Percentiles rank a stretch among this genome's conserved stretches.
phyloP scores from a whole-genome alignment of 805 yeast genomes.

The Priceomyces carsonii region DNA sequence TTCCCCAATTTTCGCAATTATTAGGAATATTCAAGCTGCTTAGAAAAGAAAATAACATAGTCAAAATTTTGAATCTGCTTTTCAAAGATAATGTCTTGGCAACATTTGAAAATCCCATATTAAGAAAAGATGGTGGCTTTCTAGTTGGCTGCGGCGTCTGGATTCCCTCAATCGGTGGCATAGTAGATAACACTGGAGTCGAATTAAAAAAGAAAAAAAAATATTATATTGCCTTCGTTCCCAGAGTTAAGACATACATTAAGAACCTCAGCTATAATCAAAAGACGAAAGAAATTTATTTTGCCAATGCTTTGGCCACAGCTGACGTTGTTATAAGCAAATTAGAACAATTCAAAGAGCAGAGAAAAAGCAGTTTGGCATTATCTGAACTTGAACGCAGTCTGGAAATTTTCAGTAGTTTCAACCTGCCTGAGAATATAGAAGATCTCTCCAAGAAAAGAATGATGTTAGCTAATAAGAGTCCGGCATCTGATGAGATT shows the following conservation, averaged over 20 bases:
- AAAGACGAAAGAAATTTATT: constrained; percentile 7
- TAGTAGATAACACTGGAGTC: constrained; percentile 9
- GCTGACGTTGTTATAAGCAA: constrained; percentile 1
- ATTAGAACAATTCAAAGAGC: constrained; percentile 10
- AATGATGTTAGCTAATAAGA: constrained; percentile 1
- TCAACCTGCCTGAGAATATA: background rate
- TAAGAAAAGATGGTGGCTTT: constrained; percentile 5
- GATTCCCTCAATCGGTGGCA: constrained; percentile 11
- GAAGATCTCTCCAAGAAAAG: background rate
- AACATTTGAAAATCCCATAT: constrained; percentile 8
- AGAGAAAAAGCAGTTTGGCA: background rate
- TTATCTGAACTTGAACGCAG: no score
- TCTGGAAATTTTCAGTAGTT: no score
- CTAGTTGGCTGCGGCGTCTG: constrained; percentile 11
- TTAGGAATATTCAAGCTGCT: constrained; percentile 12
- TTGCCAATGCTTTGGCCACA: constrained; percentile 9
- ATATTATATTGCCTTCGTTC: constrained; percentile 11
- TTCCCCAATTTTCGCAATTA: constrained; percentile 18
- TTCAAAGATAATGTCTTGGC: constrained; percentile 13
- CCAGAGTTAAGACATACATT: constrained; percentile 14
- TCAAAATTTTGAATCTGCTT: constrained; percentile 11
- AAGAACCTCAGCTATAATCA: constrained; percentile 11
- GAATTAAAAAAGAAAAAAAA: constrained; percentile 2
- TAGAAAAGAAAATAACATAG: constrained; percentile 3
- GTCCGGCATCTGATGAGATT: constrained; percentile 8